Percentiles rank a stretch among this genome's conserved stretches.
Evolutionary conservation across 768 basidiomycete species (phyloP).

Genomic region (Mycena vitilis): DNA sequence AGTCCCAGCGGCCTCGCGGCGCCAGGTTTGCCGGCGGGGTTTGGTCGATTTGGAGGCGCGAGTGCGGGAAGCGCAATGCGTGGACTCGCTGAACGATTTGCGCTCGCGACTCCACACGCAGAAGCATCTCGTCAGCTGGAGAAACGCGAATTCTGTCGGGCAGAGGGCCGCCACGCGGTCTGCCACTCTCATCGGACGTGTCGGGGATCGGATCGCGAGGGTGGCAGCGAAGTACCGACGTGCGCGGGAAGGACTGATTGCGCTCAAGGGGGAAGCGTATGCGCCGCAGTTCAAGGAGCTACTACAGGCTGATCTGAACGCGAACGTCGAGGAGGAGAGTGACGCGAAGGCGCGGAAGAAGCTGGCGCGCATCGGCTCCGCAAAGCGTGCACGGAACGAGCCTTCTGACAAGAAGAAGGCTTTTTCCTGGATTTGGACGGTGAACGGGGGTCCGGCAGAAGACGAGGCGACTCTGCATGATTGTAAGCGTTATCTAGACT

Average conservation of each 20-base stretch:
- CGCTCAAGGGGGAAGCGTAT: background rate
- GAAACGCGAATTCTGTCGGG: constrained; percentile 3
- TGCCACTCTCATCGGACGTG: background rate
- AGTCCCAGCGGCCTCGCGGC: too few species aligned
- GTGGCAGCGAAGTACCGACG: background rate
- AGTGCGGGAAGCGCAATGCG: background rate
- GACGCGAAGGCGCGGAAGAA: constrained; percentile 5
- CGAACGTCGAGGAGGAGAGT: background rate
- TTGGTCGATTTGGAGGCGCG: background rate
- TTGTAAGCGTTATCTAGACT: background rate
- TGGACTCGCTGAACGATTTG: background rate
- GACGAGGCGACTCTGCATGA: constrained; percentile 14
- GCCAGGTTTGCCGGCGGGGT: too few species aligned
- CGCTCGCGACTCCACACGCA: constrained; percentile 5
- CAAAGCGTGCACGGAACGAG: too few species aligned
- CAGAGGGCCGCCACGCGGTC: constrained; percentile 7
- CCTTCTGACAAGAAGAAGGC: too few species aligned
- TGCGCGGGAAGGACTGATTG: background rate
- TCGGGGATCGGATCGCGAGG: background rate
- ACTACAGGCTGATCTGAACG: background rate
- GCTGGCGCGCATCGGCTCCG: too few species aligned
- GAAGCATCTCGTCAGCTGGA: background rate
- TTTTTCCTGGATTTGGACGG: constrained; percentile 23
- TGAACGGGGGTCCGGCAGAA: background rate
- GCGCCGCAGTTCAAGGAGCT: constrained; percentile 1